Conservation (phyloP, 306 rosid species). For the Acacia confusa region DNA sequence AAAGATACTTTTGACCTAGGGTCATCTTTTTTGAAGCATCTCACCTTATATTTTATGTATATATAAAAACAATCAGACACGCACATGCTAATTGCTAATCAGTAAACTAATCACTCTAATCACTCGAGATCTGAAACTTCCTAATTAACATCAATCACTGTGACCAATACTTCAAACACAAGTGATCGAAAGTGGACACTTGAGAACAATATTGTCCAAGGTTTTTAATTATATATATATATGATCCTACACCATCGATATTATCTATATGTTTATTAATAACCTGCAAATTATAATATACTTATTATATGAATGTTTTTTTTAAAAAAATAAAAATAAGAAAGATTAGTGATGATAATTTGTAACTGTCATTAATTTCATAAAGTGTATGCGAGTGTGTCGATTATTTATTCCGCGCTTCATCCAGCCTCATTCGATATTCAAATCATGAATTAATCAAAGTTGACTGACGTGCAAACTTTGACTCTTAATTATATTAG, state of each 20-base stretch:
- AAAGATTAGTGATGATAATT: too few relatives aligned
- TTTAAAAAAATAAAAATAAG: too few relatives aligned
- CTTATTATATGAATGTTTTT: too few relatives aligned
- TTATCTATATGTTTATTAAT: too few relatives aligned
- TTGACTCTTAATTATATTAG: not conserved
- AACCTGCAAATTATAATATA: too few relatives aligned
- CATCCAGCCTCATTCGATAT: not conserved
- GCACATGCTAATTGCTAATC: not conserved
- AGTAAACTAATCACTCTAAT: not conserved
- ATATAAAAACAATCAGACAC: not conserved
- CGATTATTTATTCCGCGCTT: too few relatives aligned
- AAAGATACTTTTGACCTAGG: not conserved
- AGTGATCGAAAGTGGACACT: not conserved
- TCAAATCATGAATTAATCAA: not conserved
- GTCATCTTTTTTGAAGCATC: too few relatives aligned
- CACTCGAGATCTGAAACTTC: not conserved
- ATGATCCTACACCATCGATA: too few relatives aligned
- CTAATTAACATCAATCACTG: not conserved
- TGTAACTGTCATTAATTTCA: too few relatives aligned
- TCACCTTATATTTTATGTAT: too few relatives aligned
- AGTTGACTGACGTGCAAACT: not conserved
- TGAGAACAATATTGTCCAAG: not conserved
- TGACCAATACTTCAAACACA: not conserved
- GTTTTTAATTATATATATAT: too few relatives aligned
- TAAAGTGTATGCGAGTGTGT: too few relatives aligned